A percentile compares a stretch with the other conserved stretches of the same genome.
phyloP scores from a whole-genome alignment of 345 rosid species.

The Microthlaspi erraticum region DNA sequence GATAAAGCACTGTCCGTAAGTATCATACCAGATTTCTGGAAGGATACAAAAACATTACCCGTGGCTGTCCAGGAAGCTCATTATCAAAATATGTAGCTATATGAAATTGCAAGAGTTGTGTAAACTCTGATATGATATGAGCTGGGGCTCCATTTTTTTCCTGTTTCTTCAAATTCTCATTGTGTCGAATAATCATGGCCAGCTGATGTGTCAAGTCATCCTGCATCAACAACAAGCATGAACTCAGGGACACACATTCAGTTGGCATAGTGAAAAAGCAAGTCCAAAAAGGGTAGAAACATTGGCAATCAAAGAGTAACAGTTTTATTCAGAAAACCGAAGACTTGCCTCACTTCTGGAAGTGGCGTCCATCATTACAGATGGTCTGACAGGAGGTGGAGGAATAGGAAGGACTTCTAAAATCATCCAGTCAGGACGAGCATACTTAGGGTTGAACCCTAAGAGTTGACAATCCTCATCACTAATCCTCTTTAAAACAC shows the following conservation, averaged over 20 bases:
- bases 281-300: background rate
- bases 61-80: slow-evolving; percentile 97
- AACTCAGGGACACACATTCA: slow-evolving; percentile 30
- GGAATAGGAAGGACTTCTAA: slow-evolving; percentile 96
- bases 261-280: slow-evolving; percentile 8
- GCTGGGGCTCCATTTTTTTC: slow-evolving; percentile 98
- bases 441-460: slow-evolving; percentile 94
- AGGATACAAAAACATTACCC: slow-evolving; percentile 57
- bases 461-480: slow-evolving; percentile 86
- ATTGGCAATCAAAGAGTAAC: slow-evolving; percentile 16
- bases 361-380: slow-evolving; percentile 96
- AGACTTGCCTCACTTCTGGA: slow-evolving; percentile 84
- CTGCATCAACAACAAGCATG: slow-evolving; percentile 52
- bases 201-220: slow-evolving; percentile 96
- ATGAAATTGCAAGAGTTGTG: slow-evolving; percentile 92
- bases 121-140: slow-evolving; percentile 94
- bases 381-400: slow-evolving; percentile 99
- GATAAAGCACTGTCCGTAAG: slow-evolving; percentile 14
- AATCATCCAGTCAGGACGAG: slow-evolving; percentile 99
- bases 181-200: slow-evolving; percentile 93
- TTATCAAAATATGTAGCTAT: slow-evolving; percentile 96
- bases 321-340: background rate
- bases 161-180: slow-evolving; percentile 85
- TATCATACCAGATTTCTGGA: slow-evolving; percentile 24
- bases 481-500: slow-evolving; percentile 93